These are phyloP conservation scores for Ocimum tenuiflorum DNA, from an alignment of 257 asterid genomes.

Conservation along the genomic window DNA sequence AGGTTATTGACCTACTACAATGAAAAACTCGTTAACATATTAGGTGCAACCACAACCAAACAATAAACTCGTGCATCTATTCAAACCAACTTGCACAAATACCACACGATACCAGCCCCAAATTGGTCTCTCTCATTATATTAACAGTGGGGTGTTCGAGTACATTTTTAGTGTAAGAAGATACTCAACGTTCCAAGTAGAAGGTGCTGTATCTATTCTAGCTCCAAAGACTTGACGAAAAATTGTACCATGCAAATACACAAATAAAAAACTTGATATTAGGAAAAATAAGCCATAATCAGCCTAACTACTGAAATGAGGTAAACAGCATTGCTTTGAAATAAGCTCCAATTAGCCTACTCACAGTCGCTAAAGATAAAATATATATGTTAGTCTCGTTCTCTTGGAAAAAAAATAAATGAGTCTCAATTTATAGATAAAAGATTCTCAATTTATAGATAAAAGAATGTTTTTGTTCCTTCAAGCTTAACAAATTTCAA, in stretches of 20 bases:
- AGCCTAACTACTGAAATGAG: no score
- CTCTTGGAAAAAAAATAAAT: not conserved
- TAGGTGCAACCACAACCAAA: constrained; percentile 8
- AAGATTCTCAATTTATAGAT: no score
- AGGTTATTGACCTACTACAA: not conserved
- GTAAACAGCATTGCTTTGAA: no score
- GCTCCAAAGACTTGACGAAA: not conserved
- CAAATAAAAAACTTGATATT: not conserved
- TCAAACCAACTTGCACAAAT: not conserved
- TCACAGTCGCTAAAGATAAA: not conserved
- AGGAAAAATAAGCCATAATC: not conserved
- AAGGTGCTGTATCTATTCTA: not conserved
- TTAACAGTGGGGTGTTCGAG: no score
- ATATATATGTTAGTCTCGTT: not conserved
- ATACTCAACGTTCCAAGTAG: not conserved
- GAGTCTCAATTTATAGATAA: not conserved
- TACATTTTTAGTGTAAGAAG: not conserved
- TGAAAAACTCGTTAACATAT: not conserved
- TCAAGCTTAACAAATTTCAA: no score
- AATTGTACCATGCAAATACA: not conserved
- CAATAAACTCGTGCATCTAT: not conserved
- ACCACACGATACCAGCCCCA: no score
- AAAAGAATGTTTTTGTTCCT: no score
- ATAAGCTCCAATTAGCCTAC: constrained; percentile 6
- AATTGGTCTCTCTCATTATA: no score